Evolutionary conservation across 164 flowering plant species (phyloP).

Genomic region (Tetracentron sinense): DNA sequence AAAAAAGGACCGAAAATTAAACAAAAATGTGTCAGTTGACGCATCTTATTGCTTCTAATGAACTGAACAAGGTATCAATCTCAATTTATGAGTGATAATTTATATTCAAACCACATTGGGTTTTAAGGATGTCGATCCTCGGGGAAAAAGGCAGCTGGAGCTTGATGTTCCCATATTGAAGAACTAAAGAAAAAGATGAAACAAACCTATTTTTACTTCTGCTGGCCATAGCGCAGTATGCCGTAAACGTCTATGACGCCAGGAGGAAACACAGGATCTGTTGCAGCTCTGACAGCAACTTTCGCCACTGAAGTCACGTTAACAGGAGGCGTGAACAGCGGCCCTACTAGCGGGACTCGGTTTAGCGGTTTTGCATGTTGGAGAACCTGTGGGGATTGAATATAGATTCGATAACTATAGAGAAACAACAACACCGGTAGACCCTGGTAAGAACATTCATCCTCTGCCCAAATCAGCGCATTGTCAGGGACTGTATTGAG

Average conservation of each 20-base stretch:
- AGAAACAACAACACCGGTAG: background rate
- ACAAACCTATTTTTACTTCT: conserved; percentile 26
- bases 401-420: background rate
- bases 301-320: conserved; percentile 72
- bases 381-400: conserved; percentile 47
- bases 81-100: no score
- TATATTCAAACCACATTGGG: no score
- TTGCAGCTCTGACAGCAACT: conserved; percentile 91
- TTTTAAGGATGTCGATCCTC: no score
- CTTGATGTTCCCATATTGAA: no score
- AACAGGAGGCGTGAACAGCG: conserved; percentile 77
- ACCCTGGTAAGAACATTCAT: no score
- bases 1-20: no score
- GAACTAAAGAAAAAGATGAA: no score
- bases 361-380: conserved; percentile 71
- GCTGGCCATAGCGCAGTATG: conserved; percentile 64
- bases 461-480: background rate
- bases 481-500: background rate
- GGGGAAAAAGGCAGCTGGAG: no score
- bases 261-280: conserved; percentile 91
- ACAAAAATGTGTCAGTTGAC: no score
- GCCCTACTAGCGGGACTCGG: conserved; percentile 82
- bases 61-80: no score
- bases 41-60: no score
- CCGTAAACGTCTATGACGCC: conserved; percentile 81